Percentiles rank a stretch among this genome's conserved stretches.
Conservation (phyloP, 352 stramenopile species). For the Labyrinthula sp. region DNA sequence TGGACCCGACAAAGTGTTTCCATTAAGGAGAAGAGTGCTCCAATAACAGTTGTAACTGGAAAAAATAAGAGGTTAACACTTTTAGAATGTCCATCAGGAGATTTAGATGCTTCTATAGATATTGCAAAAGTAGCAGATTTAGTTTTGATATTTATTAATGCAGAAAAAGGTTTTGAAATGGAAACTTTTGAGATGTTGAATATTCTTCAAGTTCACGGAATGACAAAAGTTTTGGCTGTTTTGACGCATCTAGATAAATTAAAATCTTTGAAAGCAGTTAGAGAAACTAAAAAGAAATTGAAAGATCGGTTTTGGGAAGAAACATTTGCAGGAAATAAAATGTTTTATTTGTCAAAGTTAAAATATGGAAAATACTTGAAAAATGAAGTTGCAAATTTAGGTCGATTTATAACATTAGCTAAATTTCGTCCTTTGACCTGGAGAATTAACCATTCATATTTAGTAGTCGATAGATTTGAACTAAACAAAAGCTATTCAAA, state of each 20-base stretch:
- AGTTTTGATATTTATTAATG: slow-evolving; percentile 92
- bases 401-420: slow-evolving; percentile 81
- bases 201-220: slow-evolving; percentile 78
- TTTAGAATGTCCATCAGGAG: slow-evolving; percentile 83
- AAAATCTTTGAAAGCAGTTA: slow-evolving; percentile 86
- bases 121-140: slow-evolving; percentile 95
- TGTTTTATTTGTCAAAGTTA: slow-evolving; percentile 90
- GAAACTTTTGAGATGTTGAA: slow-evolving; percentile 99
- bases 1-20: slow-evolving; percentile 94
- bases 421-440: slow-evolving; percentile 95
- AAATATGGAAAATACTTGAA: slow-evolving; percentile 98
- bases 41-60: slow-evolving; percentile 89
- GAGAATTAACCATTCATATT: slow-evolving; percentile 96
- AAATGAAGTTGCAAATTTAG: slow-evolving; percentile 91
- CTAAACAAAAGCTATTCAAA: no score
- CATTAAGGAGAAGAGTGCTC: slow-evolving; percentile 82
- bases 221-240: slow-evolving; percentile 88
- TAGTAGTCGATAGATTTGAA: slow-evolving; percentile 82
- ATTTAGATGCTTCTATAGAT: slow-evolving; percentile 66
- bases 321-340: slow-evolving; percentile 61
- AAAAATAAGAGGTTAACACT: slow-evolving; percentile 95
- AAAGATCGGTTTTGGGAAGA: slow-evolving; percentile 99
- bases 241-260: slow-evolving; percentile 96
- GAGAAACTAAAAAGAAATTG: slow-evolving; percentile 90
- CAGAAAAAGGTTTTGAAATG: slow-evolving; percentile 99